A percentile compares a stretch with the other conserved stretches of the same genome.
phyloP scores from a whole-genome alignment of 225 moss, liverwort and hornwort genomes.

The Physcomitrium patens region DNA sequence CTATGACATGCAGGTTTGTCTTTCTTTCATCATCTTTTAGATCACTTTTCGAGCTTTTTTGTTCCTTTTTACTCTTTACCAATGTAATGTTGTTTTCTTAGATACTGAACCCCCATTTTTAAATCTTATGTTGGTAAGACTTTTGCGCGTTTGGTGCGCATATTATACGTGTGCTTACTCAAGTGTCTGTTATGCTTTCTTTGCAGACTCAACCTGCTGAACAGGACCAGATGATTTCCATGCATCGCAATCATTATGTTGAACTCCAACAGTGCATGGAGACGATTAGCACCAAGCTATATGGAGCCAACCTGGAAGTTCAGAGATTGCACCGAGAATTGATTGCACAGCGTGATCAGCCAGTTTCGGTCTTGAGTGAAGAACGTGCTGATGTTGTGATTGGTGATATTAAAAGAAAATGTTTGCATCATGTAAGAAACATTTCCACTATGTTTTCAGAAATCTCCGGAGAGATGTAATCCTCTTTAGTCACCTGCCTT shows the following conservation, averaged over 20 bases:
- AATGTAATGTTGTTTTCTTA: neutral
- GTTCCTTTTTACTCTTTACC: neutral
- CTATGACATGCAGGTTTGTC: constrained; percentile 53
- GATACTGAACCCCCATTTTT: neutral
- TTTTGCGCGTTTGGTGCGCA: neutral
- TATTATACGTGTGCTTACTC: neutral
- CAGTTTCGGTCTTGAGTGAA: constrained; percentile 30
- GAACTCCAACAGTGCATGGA: constrained; percentile 61
- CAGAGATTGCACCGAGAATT: constrained; percentile 55
- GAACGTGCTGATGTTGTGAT: constrained; percentile 23
- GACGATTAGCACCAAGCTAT: constrained; percentile 42
- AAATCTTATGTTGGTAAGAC: neutral
- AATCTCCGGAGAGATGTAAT: no score
- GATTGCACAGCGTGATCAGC: constrained; percentile 43
- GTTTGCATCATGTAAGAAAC: constrained; percentile 32
- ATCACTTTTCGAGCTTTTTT: neutral
- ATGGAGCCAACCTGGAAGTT: constrained; percentile 53
- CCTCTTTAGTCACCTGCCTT: neutral
- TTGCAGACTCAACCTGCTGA: constrained; percentile 34
- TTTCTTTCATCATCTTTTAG: neutral
- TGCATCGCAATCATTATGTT: constrained; percentile 47
- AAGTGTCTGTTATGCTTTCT: neutral
- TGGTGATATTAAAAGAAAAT: constrained; percentile 25
- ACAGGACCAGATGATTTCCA: constrained; percentile 54
- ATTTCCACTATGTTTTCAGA: neutral